Evolutionary conservation across 495 filamentous ascomycete species (phyloP), one percentile per base, ranked within the genome.

Genomic region (Neurospora sp.): DNA sequence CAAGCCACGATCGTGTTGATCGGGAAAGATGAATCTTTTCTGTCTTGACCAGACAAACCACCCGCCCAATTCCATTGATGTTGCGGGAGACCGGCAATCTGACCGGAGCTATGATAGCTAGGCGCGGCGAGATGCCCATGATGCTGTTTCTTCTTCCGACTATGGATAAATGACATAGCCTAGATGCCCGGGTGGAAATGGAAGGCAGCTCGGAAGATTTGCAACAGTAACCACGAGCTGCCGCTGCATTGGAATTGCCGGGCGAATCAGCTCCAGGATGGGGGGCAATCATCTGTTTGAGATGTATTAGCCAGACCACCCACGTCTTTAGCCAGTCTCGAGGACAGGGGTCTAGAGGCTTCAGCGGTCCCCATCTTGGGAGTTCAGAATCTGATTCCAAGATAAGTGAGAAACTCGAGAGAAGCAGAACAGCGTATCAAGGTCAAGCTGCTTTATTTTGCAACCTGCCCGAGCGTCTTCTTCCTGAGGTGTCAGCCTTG

Each of bases 381-480:
- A 37, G 3, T 22, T 5, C 44, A 5, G 44, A 48, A 1, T 66
- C 6, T 18, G 27, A 9, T 4, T 18, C 6, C 27, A 9, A 18
- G 53, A 66, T 18, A 35, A 31, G 22, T 14, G 53, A 66, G 6
- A 66, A 18, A 66, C 27, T 18, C 27, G 53, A 27, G 20, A 14
- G 48, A 27, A 7, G 48, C 48, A 7, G 9, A 35, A 27, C 27
- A 35, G 3, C 27, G 27, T 66, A 18, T 66, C 2, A 61, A 0
- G 48, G 0, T 75, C 40, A 74, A 31, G 16, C n/a, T 44, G 73
- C 48, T 40, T 72, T 76, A 27, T 69, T 73, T 59, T 69, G 72
- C 5, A 85, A 76, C 41, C 83, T 79, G 41, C 79, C 78, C 1
- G 83, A 85, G 37, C 82, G 81, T 27, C 82, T 77, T 71, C 78